Evolutionary conservation across 176 grass and related monocot species (phyloP).

Genomic region (Dendrocalamus sinicus): DNA sequence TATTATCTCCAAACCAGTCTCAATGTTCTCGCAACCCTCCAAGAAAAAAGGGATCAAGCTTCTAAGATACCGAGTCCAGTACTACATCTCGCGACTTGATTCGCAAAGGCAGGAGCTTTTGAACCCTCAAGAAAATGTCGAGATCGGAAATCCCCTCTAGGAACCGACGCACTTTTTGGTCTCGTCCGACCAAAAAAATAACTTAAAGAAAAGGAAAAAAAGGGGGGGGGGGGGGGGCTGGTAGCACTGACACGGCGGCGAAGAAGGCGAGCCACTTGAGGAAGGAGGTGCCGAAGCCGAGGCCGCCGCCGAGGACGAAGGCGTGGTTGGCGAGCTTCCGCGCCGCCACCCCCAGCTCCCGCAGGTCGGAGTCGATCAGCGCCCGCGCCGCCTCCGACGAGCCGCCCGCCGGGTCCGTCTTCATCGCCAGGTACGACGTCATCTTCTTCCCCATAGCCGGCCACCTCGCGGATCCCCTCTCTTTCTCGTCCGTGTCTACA

Average conservation of each 20-base stretch:
- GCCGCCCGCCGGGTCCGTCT: constrained; percentile 52
- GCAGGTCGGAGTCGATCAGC: constrained; percentile 82
- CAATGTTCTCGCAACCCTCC: background rate
- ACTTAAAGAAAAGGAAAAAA: background rate
- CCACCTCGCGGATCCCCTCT: background rate
- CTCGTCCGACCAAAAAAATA: background rate
- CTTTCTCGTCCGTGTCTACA: background rate
- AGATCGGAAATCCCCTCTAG: constrained; percentile 15
- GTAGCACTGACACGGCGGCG: constrained; percentile 65
- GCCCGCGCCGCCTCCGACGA: constrained; percentile 45
- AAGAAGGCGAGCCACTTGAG: constrained; percentile 83
- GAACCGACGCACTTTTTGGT: background rate
- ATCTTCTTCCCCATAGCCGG: constrained; percentile 41
- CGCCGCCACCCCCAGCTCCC: constrained; percentile 63
- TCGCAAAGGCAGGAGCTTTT: background rate
- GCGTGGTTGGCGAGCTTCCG: constrained; percentile 78
- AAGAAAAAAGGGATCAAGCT: too few species aligned
- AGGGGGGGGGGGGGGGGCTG: too few species aligned
- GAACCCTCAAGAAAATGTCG: background rate
- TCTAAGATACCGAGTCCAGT: background rate
- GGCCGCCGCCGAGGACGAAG: constrained; percentile 59
- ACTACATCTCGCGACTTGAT: background rate
- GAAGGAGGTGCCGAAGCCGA: constrained; percentile 67
- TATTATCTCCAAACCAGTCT: background rate
- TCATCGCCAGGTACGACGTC: constrained; percentile 55